Evolutionary conservation across 257 asterid genomes (phyloP), one percentile per base, ranked within the genome.

Genomic region (Solanum virginianum): DNA sequence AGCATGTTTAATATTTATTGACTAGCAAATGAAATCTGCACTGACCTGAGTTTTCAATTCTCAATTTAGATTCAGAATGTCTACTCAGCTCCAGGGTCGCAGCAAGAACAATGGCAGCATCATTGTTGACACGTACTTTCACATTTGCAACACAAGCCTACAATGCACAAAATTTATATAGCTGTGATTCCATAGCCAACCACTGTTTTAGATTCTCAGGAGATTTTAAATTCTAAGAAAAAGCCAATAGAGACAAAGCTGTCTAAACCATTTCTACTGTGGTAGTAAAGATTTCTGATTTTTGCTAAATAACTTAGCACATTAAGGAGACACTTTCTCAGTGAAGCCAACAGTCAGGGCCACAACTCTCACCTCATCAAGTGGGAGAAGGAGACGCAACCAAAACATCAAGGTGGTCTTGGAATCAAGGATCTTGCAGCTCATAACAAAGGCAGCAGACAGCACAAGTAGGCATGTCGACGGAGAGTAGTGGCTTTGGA

Each of bases 91-190:
- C 93, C 84, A 95, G 88, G 63, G 89, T 83, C 84, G 99, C 98
- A 81, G 90, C 85, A 86, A 96, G 90, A 85, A 96, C 97, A 83
- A 93, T 86, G 81, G 90, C 91, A 89, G 94, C 98, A 85, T 93
- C 95, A 68, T 89, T 83, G 77, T 89, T 89, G 72, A 89, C 84
- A 87, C 87, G 92, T 69, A 89, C 82, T 88, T 89, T 91, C 85
- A 91, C 94, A 88, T 92, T 91, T 70, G 92, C 93, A 87, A 93
- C 65, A 86, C 97, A 93, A 87, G 94, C 93, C 98, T 95, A 66
- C 54, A 88, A 51, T 66, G 77, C 68, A 83, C 62, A 70, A 14
- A 63, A 24, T 53, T 51, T 14, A 82, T 82, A 36, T 47, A 59
- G 59, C 24, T 82, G 72, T 82, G 60, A 43, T 20, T 45, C 57